Percentiles rank a stretch among this genome's conserved stretches.
Conservation (phyloP, 345 rosid genomes). For the Melaleuca alternifolia region DNA sequence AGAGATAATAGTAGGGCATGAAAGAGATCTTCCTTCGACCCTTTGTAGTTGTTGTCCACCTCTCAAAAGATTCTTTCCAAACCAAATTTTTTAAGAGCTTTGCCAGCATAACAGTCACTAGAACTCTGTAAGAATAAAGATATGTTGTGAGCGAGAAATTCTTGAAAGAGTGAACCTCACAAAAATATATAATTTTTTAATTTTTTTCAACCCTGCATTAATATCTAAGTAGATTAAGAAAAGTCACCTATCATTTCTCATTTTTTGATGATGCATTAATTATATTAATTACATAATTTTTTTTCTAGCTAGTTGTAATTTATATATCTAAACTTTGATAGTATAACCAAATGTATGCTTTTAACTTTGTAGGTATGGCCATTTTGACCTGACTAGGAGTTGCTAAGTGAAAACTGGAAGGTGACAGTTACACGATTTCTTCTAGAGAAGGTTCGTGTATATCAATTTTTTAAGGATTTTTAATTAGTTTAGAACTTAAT, state of each 20-base stretch:
- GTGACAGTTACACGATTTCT: background rate
- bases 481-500: background rate
- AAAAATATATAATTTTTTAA: too few relatives aligned
- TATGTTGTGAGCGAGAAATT: too few relatives aligned
- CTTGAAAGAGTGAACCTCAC: too few relatives aligned
- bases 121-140: too few relatives aligned
- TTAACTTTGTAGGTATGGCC: background rate
- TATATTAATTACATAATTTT: background rate
- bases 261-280: background rate
- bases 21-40: background rate
- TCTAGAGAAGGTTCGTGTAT: background rate
- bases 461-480: background rate
- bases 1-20: background rate
- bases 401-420: background rate
- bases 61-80: background rate
- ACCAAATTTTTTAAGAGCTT: too few relatives aligned
- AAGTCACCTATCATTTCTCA: background rate
- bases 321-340: background rate
- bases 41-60: background rate
- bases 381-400: background rate
- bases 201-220: too few relatives aligned
- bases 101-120: too few relatives aligned
- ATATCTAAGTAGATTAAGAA: too few relatives aligned
- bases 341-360: background rate
- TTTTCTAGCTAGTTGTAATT: background rate